Evolutionary conservation across 371 early-diverging fungal species (phyloP).

Genomic region (Syncephalastrum racemosum): DNA sequence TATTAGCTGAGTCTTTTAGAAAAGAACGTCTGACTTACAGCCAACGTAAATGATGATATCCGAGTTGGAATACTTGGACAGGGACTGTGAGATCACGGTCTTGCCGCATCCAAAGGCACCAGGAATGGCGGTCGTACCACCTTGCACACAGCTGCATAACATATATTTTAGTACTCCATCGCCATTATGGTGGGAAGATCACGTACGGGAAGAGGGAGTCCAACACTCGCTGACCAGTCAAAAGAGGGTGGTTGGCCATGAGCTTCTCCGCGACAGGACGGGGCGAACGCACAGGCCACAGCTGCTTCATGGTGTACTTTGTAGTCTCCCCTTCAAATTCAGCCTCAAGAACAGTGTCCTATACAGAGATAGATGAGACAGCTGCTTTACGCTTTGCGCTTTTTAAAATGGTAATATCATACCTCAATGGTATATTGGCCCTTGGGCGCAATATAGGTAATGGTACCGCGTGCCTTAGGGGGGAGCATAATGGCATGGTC

Average conservation of each 20-base stretch:
- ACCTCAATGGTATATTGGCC: conserved; percentile 93
- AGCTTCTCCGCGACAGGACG: conserved; percentile 98
- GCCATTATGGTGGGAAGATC: not conserved
- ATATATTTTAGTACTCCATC: not conserved
- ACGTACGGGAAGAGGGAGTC: conserved; percentile 97
- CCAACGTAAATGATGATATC: conserved; percentile 99
- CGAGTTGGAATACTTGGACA: conserved; percentile 99
- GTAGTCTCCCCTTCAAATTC: conserved; percentile 92
- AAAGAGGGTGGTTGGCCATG: conserved; percentile 94
- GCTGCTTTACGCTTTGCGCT: not conserved
- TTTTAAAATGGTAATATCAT: conserved; percentile 4
- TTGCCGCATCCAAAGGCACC: conserved; percentile 99
- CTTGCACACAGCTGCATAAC: conserved; percentile 89
- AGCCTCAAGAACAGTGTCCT: conserved; percentile 93
- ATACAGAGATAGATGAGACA: conserved; percentile 4
- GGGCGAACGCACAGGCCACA: conserved; percentile 99
- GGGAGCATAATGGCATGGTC: conserved; percentile 96
- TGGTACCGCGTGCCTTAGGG: conserved; percentile 92
- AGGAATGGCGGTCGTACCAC: conserved; percentile 99
- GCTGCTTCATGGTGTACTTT: conserved; percentile 95
- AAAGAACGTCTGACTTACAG: conserved; percentile 49
- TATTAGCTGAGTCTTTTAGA: not conserved
- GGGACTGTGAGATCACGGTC: conserved; percentile 99
- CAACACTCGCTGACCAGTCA: conserved; percentile 99
- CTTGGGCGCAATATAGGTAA: conserved; percentile 94